Evolutionary conservation across 2,329 filamentous ascomycete species (phyloP).

Genomic region (Alternaria brassicicola): DNA sequence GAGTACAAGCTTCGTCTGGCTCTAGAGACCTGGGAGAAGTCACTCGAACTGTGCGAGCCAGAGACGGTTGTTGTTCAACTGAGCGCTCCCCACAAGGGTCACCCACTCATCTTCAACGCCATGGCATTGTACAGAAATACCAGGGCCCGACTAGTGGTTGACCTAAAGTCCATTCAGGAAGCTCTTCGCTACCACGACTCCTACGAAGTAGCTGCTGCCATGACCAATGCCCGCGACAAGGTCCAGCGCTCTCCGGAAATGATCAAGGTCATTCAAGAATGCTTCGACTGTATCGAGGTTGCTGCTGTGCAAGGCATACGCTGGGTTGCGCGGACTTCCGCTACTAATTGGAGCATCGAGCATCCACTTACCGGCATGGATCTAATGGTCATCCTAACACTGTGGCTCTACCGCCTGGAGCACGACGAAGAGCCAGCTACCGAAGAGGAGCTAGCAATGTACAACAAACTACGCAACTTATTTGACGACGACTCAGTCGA

Average conservation of each 20-base stretch:
- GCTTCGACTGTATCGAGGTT: constrained; percentile 97
- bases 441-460: constrained; percentile 85
- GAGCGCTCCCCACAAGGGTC: constrained; percentile 92
- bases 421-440: constrained; percentile 93
- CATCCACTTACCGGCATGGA: constrained; percentile 96
- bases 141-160: constrained; percentile 87
- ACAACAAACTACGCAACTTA: constrained; percentile 86
- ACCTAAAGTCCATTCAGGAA: constrained; percentile 94
- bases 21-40: constrained; percentile 98
- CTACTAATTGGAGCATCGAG: constrained; percentile 98
- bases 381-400: constrained; percentile 94
- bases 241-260: constrained; percentile 96
- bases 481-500: constrained; percentile 92
- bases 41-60: constrained; percentile 88
- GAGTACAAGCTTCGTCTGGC: constrained; percentile 97
- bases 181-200: constrained; percentile 95
- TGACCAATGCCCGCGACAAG: constrained; percentile 91
- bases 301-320: constrained; percentile 92
- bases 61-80: constrained; percentile 87
- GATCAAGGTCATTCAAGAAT: constrained; percentile 98
- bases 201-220: constrained; percentile 94
- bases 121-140: constrained; percentile 97
- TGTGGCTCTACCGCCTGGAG: constrained; percentile 99
- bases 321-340: constrained; percentile 97
- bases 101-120: constrained; percentile 96